Evolutionary conservation across 2,329 filamentous ascomycete species (phyloP), one percentile per base, ranked within the genome.

Genomic region (Epichloe uncinata): DNA sequence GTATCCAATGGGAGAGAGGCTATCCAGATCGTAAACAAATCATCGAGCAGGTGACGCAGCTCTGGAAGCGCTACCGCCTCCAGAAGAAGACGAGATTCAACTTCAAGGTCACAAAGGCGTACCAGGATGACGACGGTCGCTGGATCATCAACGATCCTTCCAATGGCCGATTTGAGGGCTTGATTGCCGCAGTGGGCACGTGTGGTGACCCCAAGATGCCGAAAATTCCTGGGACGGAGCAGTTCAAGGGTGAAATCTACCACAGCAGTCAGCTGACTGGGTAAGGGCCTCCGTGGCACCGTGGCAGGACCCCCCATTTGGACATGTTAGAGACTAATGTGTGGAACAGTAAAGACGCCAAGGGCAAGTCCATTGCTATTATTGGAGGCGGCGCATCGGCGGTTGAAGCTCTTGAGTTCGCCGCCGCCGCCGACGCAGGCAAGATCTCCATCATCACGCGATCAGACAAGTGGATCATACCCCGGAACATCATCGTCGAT

Each of bases 401-500:
- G 3, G 82, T 94, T 4, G 87, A 94, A 63, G 86, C 85, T 0
- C 72, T 94, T 26, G 87, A 94, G 60, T 94, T 87, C 57, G 85
- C 85, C 1, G 77, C 82, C 11, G 70, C 78, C 12, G 76, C 80
- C 41, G 73, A 80, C 4, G 87, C 86, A 0, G 69, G 71, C 7
- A 80, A 87, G 58, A 82, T 83, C 0, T 82, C 81, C 50, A 81
- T 94, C 33, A 74, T 94, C 9, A 80, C 87, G 0, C 76, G 87
- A 20, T 85, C 81, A 13, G 86, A 91, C 58, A 93, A 91, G 63
- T 91, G 86, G 87, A 87, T 93, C 54, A 90, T 91, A 48, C 87
- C 87, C 0, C 77, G 88, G 8, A 93, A 94, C 56, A 71, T 85
- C 0, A 45, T 93, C 42, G 73, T 93, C 47, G 82, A 94, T 61